Conservation (phyloP, 225 moss, liverwort and hornwort species). For the Sphagnum contortum region DNA sequence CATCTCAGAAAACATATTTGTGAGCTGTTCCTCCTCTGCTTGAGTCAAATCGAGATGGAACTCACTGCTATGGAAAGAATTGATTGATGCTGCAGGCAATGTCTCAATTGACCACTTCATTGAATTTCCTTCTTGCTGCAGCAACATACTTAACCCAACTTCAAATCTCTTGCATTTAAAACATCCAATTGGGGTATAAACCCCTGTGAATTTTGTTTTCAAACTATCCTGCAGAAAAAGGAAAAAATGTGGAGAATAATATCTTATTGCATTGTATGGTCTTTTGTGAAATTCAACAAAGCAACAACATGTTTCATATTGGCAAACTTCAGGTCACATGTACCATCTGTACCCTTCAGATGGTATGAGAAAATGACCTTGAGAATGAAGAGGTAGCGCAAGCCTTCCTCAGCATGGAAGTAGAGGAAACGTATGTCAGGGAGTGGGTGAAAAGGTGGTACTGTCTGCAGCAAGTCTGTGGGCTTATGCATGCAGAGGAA, state of each 20-base stretch:
- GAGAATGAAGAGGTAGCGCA: slow-evolving; percentile 42
- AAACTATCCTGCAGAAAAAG: too few species aligned
- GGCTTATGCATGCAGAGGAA: slow-evolving; percentile 58
- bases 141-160: neutral
- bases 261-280: too few species aligned
- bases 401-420: slow-evolving; percentile 66
- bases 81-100: slow-evolving; percentile 27
- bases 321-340: too few species aligned
- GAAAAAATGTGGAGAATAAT: too few species aligned
- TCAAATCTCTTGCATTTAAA: too few species aligned
- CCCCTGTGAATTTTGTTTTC: too few species aligned
- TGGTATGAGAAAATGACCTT: slow-evolving; percentile 18
- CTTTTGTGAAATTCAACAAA: too few species aligned
- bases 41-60: slow-evolving; percentile 9
- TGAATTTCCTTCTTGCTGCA: slow-evolving; percentile 30
- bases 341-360: too few species aligned
- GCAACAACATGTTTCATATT: too few species aligned
- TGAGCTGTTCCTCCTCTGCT: slow-evolving; percentile 16
- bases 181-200: too few species aligned
- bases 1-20: slow-evolving; percentile 13
- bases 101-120: slow-evolving; percentile 59
- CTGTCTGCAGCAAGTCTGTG: slow-evolving; percentile 21
- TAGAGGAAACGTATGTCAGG: slow-evolving; percentile 21
- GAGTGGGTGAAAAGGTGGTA: slow-evolving; percentile 45
- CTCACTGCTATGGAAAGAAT: slow-evolving; percentile 20